Evolutionary conservation across 495 filamentous ascomycete genomes (phyloP).

Genomic region (Hypoxylon lienhwacheense): DNA sequence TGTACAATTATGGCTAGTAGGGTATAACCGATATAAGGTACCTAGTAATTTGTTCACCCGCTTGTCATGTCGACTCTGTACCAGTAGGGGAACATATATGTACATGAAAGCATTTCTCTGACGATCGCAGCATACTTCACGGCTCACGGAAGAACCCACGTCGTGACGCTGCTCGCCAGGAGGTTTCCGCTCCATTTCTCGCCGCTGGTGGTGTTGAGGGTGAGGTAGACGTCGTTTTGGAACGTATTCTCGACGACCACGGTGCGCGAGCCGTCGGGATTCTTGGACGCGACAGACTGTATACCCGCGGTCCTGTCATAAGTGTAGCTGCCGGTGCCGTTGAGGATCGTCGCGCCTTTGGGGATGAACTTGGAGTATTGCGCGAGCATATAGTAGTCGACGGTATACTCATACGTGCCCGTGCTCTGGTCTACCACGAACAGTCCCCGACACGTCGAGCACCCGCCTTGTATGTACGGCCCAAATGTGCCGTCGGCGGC

Average conservation of each 20-base stretch:
- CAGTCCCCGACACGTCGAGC: constrained; percentile 52
- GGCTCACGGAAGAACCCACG: constrained; percentile 53
- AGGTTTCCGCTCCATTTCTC: constrained; percentile 57
- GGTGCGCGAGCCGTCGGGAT: constrained; percentile 54
- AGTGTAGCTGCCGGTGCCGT: constrained; percentile 52
- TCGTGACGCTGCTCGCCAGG: constrained; percentile 51
- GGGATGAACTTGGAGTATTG: constrained; percentile 62
- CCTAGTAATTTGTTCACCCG: no score
- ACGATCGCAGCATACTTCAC: background rate
- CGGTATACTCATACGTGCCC: constrained; percentile 48
- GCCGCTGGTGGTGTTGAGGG: constrained; percentile 45
- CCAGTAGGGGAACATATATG: no score
- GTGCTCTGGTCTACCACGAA: constrained; percentile 48
- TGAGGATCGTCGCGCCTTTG: constrained; percentile 50
- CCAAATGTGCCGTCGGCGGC: constrained; percentile 54
- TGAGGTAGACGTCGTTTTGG: constrained; percentile 53
- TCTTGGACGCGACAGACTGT: constrained; percentile 54
- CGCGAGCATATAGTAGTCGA: constrained; percentile 60
- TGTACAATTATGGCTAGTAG: no score
- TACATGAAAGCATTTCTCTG: background rate
- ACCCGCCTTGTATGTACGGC: constrained; percentile 56
- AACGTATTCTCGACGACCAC: constrained; percentile 59
- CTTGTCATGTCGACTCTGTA: no score
- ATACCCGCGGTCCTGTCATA: constrained; percentile 47
- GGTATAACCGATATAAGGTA: no score